A percentile compares a stretch with the other conserved stretches of the same genome.
These are phyloP conservation scores for Blastobotrys mokoenaii DNA, from an alignment of 805 yeast species.

Conservation along the genomic window DNA sequence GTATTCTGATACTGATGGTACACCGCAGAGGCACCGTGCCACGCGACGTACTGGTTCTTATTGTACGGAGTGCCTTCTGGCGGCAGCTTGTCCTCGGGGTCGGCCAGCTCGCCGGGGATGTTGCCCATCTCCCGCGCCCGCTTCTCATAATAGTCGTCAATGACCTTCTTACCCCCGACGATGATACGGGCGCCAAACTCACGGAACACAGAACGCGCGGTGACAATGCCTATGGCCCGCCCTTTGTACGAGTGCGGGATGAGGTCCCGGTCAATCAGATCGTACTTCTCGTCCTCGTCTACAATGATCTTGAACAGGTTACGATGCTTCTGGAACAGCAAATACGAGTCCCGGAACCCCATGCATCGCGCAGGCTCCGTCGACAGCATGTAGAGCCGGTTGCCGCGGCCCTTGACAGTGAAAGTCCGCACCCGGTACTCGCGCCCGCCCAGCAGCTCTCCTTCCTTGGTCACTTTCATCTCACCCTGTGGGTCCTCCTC, in stretches of 20 bases:
- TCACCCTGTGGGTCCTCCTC: constrained; percentile 76
- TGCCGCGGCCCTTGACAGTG: constrained; percentile 48
- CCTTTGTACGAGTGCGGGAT: constrained; percentile 89
- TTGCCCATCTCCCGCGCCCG: constrained; percentile 47
- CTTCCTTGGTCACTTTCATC: constrained; percentile 57
- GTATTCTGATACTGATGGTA: constrained; percentile 27
- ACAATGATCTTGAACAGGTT: constrained; percentile 65
- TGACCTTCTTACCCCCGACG: constrained; percentile 67
- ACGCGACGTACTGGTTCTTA: constrained; percentile 44
- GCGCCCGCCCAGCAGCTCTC: constrained; percentile 64
- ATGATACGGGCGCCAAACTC: constrained; percentile 88
- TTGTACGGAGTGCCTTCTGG: constrained; percentile 36
- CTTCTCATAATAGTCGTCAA: constrained; percentile 84
- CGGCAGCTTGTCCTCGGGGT: constrained; percentile 47
- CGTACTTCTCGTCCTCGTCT: constrained; percentile 70
- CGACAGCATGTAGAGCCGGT: constrained; percentile 74
- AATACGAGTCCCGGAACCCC: constrained; percentile 87
- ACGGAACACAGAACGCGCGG: constrained; percentile 80
- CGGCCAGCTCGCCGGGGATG: constrained; percentile 63
- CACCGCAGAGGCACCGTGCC: constrained; percentile 41
- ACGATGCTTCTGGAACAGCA: constrained; percentile 80
- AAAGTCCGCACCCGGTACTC: constrained; percentile 50
- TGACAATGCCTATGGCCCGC: constrained; percentile 77
- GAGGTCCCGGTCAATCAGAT: constrained; percentile 68
- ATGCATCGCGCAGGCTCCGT: constrained; percentile 95